Conservation (phyloP, 164 flowering plant genomes). For the Magnolia changhungtana region DNA sequence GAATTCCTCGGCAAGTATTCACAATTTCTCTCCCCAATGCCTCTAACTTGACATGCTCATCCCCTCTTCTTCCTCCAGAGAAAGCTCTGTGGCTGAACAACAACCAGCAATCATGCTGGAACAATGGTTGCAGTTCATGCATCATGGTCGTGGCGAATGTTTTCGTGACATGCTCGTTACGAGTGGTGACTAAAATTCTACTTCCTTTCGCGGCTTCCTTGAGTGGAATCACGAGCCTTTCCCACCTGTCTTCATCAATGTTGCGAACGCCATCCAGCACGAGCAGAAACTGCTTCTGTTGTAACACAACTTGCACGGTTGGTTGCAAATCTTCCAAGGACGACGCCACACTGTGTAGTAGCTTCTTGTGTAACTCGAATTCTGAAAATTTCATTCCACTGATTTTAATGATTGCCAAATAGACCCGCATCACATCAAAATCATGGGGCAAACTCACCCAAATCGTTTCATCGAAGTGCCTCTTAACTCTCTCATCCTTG, state of each 20-base stretch:
- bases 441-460: conserved; percentile 3
- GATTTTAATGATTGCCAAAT: no score
- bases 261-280: conserved; percentile 14
- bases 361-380: no score
- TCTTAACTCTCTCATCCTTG: not conserved
- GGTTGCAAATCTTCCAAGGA: not conserved
- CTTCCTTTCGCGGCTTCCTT: not conserved
- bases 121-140: conserved; percentile 2
- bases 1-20: conserved; percentile 12
- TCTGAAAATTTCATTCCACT: no score
- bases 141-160: not conserved
- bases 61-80: no score
- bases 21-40: conserved; percentile 7
- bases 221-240: not conserved
- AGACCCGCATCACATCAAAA: not conserved
- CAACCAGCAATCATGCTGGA: conserved; percentile 10
- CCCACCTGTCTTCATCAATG: conserved; percentile 3
- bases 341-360: not conserved
- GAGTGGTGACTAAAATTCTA: conserved; percentile 13
- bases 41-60: not conserved
- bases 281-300: not conserved
- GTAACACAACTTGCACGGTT: not conserved
- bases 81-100: conserved; percentile 9
- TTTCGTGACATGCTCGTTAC: not conserved
- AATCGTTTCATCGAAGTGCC: not conserved